phyloP scores from a whole-genome alignment of 1,284 basidiomycete species.

The Puccinia coronata region DNA sequence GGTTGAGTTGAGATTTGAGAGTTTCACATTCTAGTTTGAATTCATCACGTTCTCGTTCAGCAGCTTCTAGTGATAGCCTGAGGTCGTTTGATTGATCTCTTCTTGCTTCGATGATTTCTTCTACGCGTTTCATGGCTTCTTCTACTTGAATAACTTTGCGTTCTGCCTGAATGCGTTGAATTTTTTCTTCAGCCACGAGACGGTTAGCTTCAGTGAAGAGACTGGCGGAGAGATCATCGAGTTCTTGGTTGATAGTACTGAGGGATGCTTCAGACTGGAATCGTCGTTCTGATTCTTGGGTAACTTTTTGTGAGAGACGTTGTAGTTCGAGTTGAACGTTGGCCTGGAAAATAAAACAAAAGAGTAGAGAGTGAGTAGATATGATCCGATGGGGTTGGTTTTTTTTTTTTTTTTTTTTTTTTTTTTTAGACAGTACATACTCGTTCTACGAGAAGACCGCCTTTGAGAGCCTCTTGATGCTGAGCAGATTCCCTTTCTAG shows the following conservation, averaged over 20 bases:
- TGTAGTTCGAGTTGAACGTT: conserved; percentile 90
- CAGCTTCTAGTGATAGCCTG: conserved; percentile 23
- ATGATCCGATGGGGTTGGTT: too few species aligned
- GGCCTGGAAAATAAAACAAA: conserved; percentile 60
- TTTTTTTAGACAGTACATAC: too few species aligned
- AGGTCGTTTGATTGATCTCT: conserved; percentile 79
- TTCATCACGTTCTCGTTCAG: conserved; percentile 41
- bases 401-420: too few species aligned
- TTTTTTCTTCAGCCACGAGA: conserved; percentile 78
- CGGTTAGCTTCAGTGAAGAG: conserved; percentile 61
- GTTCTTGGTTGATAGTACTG: conserved; percentile 70
- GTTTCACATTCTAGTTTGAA: conserved; percentile 46
- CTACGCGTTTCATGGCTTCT: conserved; percentile 75
- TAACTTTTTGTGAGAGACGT: conserved; percentile 86
- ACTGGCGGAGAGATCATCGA: conserved; percentile 88
- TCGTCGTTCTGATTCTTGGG: conserved; percentile 80
- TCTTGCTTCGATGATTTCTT: conserved; percentile 80
- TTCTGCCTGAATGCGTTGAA: conserved; percentile 73
- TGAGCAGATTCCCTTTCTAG: conserved; percentile 74
- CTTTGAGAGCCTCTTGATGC: conserved; percentile 72
- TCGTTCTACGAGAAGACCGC: conserved; percentile 82
- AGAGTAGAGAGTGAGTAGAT: too few species aligned
- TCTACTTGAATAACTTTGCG: conserved; percentile 79
- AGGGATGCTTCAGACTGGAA: conserved; percentile 84
- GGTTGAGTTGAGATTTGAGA: conserved; percentile 42